Percentiles rank a stretch among this genome's conserved stretches.
These are phyloP conservation scores for Talaromyces ruber DNA, from an alignment of 495 filamentous ascomycete genomes.

Conservation along the genomic window DNA sequence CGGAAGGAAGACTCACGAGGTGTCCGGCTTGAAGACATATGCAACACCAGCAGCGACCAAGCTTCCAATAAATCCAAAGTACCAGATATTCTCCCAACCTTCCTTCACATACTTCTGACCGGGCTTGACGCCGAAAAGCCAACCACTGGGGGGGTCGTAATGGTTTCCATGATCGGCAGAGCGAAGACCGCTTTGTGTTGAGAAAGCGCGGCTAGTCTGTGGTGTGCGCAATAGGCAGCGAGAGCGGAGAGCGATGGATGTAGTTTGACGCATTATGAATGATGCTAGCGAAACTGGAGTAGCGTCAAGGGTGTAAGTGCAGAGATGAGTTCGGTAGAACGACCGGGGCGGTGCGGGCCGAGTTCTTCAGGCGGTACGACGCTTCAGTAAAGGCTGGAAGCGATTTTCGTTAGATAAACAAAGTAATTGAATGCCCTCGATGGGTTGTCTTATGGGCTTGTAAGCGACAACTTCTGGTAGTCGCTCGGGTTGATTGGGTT, in stretches of 20 bases:
- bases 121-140: constrained; percentile 83
- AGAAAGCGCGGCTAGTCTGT: constrained; percentile 33
- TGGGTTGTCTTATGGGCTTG: neutral
- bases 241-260: constrained; percentile 34
- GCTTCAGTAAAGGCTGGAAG: neutral
- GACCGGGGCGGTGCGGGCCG: neutral
- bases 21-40: constrained; percentile 97
- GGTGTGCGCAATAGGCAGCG: constrained; percentile 30
- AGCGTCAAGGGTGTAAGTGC: neutral
- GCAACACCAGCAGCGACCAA: constrained; percentile 64
- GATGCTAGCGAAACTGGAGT: neutral
- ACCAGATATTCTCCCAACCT: constrained; percentile 86
- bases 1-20: constrained; percentile 63
- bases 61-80: constrained; percentile 86
- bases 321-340: neutral
- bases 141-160: constrained; percentile 87
- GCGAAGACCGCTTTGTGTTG: constrained; percentile 32
- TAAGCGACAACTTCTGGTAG: neutral
- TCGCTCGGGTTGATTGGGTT: constrained; percentile 21
- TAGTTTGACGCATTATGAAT: constrained; percentile 31
- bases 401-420: neutral
- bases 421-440: neutral
- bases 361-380: neutral
- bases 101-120: constrained; percentile 93
- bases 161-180: constrained; percentile 57